Evolutionary conservation across 805 yeast species (phyloP).

Genomic region (Myxozyma geophila): DNA sequence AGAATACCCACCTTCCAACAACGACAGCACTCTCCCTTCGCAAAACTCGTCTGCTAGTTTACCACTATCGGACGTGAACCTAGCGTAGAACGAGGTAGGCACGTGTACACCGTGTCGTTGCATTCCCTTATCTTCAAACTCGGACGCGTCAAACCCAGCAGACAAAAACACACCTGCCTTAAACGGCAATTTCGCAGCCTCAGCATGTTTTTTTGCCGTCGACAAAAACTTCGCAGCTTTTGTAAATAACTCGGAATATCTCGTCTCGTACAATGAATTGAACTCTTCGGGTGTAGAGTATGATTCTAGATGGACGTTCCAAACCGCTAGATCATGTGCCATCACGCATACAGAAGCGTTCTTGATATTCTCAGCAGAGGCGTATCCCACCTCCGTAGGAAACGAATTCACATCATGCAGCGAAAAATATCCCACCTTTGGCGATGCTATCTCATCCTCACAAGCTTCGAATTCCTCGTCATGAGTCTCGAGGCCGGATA

Average conservation of each 20-base stretch:
- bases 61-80: slow-evolving; percentile 74
- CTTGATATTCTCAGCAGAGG: slow-evolving; percentile 68
- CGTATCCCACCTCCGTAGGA: slow-evolving; percentile 80
- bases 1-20: slow-evolving; percentile 86
- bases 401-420: slow-evolving; percentile 84
- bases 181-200: slow-evolving; percentile 47
- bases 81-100: slow-evolving; percentile 77
- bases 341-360: slow-evolving; percentile 78
- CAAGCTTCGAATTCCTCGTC: slow-evolving; percentile 32
- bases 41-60: slow-evolving; percentile 66
- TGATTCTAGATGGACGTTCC: slow-evolving; percentile 81
- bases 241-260: slow-evolving; percentile 63
- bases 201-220: slow-evolving; percentile 34
- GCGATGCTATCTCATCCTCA: slow-evolving; percentile 42
- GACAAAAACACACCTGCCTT: slow-evolving; percentile 70
- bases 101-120: slow-evolving; percentile 82
- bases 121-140: slow-evolving; percentile 80
- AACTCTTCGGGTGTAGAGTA: slow-evolving; percentile 70
- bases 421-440: slow-evolving; percentile 80
- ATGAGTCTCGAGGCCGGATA: slow-evolving; percentile 59
- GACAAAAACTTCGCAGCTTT: slow-evolving; percentile 68
- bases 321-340: slow-evolving; percentile 76
- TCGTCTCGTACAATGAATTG: slow-evolving; percentile 60
- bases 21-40: slow-evolving; percentile 64
- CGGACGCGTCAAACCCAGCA: slow-evolving; percentile 89